phyloP scores from a whole-genome alignment of 2,329 filamentous ascomycete genomes.

The Colletotrichum sp. region DNA sequence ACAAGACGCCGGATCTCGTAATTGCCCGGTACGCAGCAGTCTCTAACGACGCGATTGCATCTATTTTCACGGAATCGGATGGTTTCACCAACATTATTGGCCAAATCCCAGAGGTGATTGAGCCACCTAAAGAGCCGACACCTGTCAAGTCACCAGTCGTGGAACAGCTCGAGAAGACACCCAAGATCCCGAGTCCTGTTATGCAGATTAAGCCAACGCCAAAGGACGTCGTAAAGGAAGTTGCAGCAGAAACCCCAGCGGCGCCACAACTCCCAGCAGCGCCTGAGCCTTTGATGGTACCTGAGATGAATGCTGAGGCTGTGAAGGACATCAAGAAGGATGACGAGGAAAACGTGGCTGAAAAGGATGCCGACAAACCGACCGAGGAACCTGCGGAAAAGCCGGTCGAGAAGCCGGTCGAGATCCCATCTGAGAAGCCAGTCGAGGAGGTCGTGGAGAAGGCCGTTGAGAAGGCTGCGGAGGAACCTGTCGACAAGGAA shows the following conservation, averaged over 20 bases:
- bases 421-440: neutral
- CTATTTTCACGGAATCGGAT: conserved; percentile 51
- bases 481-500: neutral
- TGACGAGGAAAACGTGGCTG: neutral
- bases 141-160: neutral
- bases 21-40: conserved; percentile 52
- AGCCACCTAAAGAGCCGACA: conserved; percentile 16
- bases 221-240: neutral
- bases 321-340: neutral
- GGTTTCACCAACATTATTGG: conserved; percentile 49
- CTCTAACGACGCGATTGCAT: conserved; percentile 53
- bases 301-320: neutral
- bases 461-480: neutral
- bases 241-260: neutral
- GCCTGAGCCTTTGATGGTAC: neutral
- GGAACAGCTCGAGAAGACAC: conserved; percentile 8
- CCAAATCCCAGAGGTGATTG: conserved; percentile 36
- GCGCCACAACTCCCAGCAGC: neutral
- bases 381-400: neutral
- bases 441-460: neutral
- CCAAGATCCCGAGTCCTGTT: neutral
- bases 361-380: neutral
- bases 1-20: conserved; percentile 44
- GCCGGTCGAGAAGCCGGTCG: neutral
- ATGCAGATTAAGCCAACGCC: neutral